phyloP scores from a whole-genome alignment of 2,329 filamentous ascomycete genomes.

The Paraphaeosphaeria sporulosa region DNA sequence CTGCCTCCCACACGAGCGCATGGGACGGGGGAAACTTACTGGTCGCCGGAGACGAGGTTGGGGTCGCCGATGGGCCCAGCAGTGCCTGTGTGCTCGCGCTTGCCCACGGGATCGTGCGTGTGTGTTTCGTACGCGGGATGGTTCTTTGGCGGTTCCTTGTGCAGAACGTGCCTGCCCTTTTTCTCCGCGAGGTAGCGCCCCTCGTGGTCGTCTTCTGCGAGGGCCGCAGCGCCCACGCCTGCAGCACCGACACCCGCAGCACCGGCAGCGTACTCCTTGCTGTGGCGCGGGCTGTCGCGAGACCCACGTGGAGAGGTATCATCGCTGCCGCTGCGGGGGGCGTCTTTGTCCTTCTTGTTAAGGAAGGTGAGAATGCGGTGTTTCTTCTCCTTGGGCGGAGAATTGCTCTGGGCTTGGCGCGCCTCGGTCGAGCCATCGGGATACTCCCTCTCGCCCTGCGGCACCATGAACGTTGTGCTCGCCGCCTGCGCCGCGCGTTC shows the following conservation, averaged over 20 bases:
- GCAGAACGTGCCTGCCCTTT: conserved; percentile 47
- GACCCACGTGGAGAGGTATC: conserved; percentile 29
- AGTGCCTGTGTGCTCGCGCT: conserved; percentile 38
- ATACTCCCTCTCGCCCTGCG: conserved; percentile 20
- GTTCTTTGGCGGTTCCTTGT: conserved; percentile 52
- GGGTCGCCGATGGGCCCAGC: conserved; percentile 41
- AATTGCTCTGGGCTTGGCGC: conserved; percentile 16
- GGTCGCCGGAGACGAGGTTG: conserved; percentile 34
- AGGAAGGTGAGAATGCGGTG: conserved; percentile 50
- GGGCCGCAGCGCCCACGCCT: too few species aligned
- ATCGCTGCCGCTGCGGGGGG: conserved; percentile 20
- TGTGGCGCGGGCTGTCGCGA: conserved; percentile 30
- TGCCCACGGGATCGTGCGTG: conserved; percentile 26
- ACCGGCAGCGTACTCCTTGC: conserved; percentile 33
- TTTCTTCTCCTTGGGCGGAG: conserved; percentile 40
- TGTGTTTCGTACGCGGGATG: conserved; percentile 42
- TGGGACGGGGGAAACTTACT: conserved; percentile 27
- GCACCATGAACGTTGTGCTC: conserved; percentile 7
- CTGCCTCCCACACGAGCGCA: too few species aligned
- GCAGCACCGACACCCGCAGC: conserved; percentile 33
- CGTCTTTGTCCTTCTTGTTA: conserved; percentile 50
- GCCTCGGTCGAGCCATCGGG: background rate
- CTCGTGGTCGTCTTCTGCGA: conserved; percentile 17
- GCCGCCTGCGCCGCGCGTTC: conserved; percentile 21
- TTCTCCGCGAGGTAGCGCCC: conserved; percentile 27